phyloP scores from a whole-genome alignment of 805 yeast genomes.

The Torulaspora quercuum region DNA sequence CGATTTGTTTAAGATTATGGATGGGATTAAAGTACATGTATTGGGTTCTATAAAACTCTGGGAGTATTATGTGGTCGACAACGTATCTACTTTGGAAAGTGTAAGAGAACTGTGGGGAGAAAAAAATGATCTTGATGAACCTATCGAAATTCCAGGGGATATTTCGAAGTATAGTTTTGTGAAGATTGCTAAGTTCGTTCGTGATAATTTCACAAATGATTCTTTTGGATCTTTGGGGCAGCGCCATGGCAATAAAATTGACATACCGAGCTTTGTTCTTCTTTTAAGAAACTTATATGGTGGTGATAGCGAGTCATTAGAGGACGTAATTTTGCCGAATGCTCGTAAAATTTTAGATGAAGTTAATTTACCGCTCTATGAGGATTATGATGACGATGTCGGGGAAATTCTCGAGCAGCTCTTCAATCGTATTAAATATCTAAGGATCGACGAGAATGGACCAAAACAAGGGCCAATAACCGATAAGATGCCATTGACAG shows the following conservation, averaged over 20 bases:
- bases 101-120: constrained; percentile 40
- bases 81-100: constrained; percentile 39
- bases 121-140: constrained; percentile 19
- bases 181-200: constrained; percentile 48
- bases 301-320: constrained; percentile 30
- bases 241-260: constrained; percentile 55
- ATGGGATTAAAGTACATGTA: constrained; percentile 66
- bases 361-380: constrained; percentile 69
- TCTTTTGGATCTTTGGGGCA: constrained; percentile 43
- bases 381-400: constrained; percentile 70
- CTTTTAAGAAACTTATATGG: constrained; percentile 44
- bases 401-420: constrained; percentile 63
- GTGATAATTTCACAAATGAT: constrained; percentile 39
- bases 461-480: constrained; percentile 72
- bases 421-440: constrained; percentile 68
- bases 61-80: constrained; percentile 82
- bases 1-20: constrained; percentile 61
- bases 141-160: constrained; percentile 46
- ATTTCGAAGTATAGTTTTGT: constrained; percentile 38
- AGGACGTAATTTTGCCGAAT: constrained; percentile 36
- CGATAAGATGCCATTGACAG: constrained; percentile 60
- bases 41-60: constrained; percentile 66
- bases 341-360: constrained; percentile 65
- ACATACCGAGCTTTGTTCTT: constrained; percentile 49
- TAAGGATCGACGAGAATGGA: constrained; percentile 76